These are phyloP conservation scores for Mediolabrus comicus DNA, from an alignment of 108 stramenopile genomes.

Conservation along the genomic window DNA sequence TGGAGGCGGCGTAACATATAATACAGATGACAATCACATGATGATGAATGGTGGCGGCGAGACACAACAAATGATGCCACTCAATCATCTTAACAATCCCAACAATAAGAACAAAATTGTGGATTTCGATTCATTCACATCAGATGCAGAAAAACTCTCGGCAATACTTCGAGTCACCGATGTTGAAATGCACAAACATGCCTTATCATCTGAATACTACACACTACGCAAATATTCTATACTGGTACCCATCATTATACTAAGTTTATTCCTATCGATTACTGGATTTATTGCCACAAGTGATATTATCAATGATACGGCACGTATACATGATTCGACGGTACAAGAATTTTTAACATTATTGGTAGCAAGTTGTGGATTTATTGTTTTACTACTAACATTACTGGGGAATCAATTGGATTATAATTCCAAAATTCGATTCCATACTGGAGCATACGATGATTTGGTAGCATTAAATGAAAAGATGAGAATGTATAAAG, in stretches of 20 bases:
- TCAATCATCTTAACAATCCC: neutral
- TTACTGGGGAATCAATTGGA: constrained; percentile 10
- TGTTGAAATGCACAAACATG: constrained; percentile 29
- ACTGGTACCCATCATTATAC: constrained; percentile 9
- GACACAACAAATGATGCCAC: neutral
- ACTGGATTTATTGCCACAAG: constrained; percentile 11
- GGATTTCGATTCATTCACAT: constrained; percentile 18
- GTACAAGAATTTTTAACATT: constrained; percentile 14
- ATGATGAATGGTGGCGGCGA: neutral
- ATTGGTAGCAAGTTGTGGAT: constrained; percentile 17
- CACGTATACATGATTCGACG: constrained; percentile 12
- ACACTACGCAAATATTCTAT: constrained; percentile 24
- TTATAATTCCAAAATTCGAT: constrained; percentile 19
- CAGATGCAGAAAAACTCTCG: constrained; percentile 33
- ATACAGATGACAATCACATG: neutral
- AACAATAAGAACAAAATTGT: neutral
- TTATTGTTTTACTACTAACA: constrained; percentile 14
- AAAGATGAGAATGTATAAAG: constrained; percentile 25
- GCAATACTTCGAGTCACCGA: constrained; percentile 18
- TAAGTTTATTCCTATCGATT: constrained; percentile 15
- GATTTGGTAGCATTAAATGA: constrained; percentile 24
- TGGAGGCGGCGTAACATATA: neutral
- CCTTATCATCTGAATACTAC: constrained; percentile 13
- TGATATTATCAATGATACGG: constrained; percentile 8
- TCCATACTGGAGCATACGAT: constrained; percentile 18